Evolutionary conservation across 495 filamentous ascomycete species (phyloP), one percentile per base, ranked within the genome.

Genomic region (Polyplosphaeria fusca): DNA sequence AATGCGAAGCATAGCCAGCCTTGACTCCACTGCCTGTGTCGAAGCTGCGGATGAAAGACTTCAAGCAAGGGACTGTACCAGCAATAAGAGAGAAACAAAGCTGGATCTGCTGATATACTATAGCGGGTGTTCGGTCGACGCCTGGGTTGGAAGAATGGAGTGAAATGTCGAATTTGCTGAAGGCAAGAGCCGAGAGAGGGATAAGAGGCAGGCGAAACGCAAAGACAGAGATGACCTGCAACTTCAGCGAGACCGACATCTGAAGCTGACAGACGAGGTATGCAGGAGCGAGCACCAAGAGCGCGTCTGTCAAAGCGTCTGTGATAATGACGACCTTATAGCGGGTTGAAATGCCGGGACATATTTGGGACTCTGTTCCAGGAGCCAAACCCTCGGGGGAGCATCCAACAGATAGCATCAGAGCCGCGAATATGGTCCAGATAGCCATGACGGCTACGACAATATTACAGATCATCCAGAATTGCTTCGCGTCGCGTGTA

Each of bases 1-100:
- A 48, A 25, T 35, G n/a, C 1, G 41, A 32, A 9, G 52, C 47
- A 19, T 40, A 49, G 7, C 25, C 38, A 20, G 46, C 53, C 23
- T 57, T 57, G 7, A 47, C 44, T 4, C 53, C 53, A n/a, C 53
- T 50, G 28, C 53, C 53, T 5, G 58, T 52, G 47, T 68, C 51
- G 59, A 68, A 68, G 48, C 47, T 56, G 23, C 64, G 46, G 13
- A 65, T 63, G 55, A 68, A 68, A 16, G 58, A 53, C 30, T 66
- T 59, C n/a, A 66, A 38, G 16, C 50, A 52, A 2, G 65, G 55
- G 1, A 68, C 27, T 16, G 65, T 68, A 38, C 28, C 55, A 5
- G 65, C 49, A 3, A 65, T 49, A 20, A 68, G 59, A 5, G 62
- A 61, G 16, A 42, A 66, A 43, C 52, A 52, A 4, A 65, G 41